Conservation (phyloP, 1,284 basidiomycete genomes). For the Puccinia horiana region DNA sequence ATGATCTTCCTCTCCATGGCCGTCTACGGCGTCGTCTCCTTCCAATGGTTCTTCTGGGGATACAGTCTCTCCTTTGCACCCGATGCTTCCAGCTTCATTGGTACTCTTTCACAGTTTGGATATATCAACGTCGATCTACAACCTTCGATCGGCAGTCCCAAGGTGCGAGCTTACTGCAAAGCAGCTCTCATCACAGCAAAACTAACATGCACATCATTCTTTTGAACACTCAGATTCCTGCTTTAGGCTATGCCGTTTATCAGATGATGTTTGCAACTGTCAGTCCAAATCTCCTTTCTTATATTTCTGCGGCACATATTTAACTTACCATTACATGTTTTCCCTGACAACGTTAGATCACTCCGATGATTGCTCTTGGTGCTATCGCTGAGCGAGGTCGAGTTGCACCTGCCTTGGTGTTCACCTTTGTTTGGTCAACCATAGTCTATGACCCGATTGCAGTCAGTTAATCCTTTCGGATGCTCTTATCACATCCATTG, state of each 20-base stretch:
- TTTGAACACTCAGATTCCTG: slow-evolving; percentile 68
- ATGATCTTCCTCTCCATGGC: slow-evolving; percentile 86
- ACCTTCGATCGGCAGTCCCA: slow-evolving; percentile 43
- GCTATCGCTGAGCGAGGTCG: slow-evolving; percentile 88
- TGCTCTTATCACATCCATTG: neutral
- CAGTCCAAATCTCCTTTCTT: slow-evolving; percentile 62
- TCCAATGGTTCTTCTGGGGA: slow-evolving; percentile 63
- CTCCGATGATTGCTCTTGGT: slow-evolving; percentile 73
- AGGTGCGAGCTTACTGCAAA: slow-evolving; percentile 1
- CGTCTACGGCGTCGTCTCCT: slow-evolving; percentile 72
- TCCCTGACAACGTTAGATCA: slow-evolving; percentile 60
- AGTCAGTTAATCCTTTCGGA: slow-evolving; percentile 50
- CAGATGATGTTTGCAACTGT: slow-evolving; percentile 85
- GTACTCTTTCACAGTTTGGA: slow-evolving; percentile 45
- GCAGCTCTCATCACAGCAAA: neutral
- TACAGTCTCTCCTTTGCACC: slow-evolving; percentile 42
- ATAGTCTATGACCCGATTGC: slow-evolving; percentile 88
- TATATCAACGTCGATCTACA: slow-evolving; percentile 49
- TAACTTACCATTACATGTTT: neutral
- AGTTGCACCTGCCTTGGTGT: slow-evolving; percentile 81
- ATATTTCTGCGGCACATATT: neutral
- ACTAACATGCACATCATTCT: slow-evolving; percentile 72
- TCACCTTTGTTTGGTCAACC: slow-evolving; percentile 88
- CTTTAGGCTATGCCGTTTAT: slow-evolving; percentile 78
- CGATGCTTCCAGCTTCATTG: slow-evolving; percentile 46